Conservation (phyloP, 208 protist species). For the Trypanosomatidae sp. region DNA sequence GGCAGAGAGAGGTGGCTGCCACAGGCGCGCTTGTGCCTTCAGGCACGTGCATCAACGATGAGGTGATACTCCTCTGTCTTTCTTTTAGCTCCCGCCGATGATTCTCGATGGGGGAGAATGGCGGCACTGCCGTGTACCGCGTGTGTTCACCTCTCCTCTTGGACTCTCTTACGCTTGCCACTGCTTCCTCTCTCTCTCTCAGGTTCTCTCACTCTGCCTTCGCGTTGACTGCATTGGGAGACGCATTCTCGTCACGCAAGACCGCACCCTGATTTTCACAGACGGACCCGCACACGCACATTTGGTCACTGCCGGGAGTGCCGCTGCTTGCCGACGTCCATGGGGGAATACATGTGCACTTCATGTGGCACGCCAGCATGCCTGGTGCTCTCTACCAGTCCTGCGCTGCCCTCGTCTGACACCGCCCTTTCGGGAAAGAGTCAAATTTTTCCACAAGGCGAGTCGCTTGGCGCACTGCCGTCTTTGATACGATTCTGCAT, state of each 20-base stretch:
- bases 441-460: neutral
- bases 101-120: neutral
- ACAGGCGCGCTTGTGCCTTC: neutral
- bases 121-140: neutral
- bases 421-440: neutral
- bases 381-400: constrained; percentile 15
- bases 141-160: neutral
- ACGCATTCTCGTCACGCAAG: neutral
- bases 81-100: neutral
- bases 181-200: neutral
- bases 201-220: neutral
- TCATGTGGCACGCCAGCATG: constrained; percentile 1
- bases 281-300: neutral
- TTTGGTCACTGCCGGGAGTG: too few species aligned
- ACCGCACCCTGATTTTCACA: neutral
- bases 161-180: neutral
- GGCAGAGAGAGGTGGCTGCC: neutral
- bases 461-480: neutral
- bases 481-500: constrained; percentile 6
- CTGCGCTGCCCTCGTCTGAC: neutral
- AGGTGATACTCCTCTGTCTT: neutral
- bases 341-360: neutral
- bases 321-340: neutral
- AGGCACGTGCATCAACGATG: neutral
- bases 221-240: neutral